These are phyloP conservation scores for Scorias spongiosa DNA, from an alignment of 2,329 filamentous ascomycete genomes.

Conservation along the genomic window DNA sequence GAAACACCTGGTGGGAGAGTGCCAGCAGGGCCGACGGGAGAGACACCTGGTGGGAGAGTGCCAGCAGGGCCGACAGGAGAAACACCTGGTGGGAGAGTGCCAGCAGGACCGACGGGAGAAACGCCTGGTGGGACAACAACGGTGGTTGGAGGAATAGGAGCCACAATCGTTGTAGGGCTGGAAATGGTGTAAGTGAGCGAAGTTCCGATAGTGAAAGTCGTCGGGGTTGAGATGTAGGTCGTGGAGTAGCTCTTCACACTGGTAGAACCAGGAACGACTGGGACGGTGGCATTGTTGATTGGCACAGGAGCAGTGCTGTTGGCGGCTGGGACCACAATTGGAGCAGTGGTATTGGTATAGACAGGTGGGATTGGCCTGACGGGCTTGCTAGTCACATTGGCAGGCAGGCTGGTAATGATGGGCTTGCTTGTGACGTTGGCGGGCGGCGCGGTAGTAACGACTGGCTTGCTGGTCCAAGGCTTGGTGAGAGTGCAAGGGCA, in stretches of 20 bases:
- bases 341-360: background rate
- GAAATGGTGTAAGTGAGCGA: slow-evolving; percentile 53
- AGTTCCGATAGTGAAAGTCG: slow-evolving; percentile 46
- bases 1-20: background rate
- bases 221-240: slow-evolving; percentile 58
- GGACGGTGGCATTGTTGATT: background rate
- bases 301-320: background rate
- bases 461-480: no score
- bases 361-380: background rate
- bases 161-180: slow-evolving; percentile 13
- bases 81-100: no score
- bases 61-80: no score
- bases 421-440: background rate
- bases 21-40: no score
- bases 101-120: background rate
- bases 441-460: no score
- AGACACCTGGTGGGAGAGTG: no score
- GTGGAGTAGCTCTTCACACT: slow-evolving; percentile 43
- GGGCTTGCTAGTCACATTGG: background rate
- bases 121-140: background rate
- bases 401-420: background rate
- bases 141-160: background rate
- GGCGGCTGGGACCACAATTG: no score
- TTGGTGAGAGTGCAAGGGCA: slow-evolving; percentile 9
- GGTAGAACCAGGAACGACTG: slow-evolving; percentile 3